Base-by-base conservation (phyloP, 768 basidiomycete genomes). In the Suillus hirtellus region DNA sequence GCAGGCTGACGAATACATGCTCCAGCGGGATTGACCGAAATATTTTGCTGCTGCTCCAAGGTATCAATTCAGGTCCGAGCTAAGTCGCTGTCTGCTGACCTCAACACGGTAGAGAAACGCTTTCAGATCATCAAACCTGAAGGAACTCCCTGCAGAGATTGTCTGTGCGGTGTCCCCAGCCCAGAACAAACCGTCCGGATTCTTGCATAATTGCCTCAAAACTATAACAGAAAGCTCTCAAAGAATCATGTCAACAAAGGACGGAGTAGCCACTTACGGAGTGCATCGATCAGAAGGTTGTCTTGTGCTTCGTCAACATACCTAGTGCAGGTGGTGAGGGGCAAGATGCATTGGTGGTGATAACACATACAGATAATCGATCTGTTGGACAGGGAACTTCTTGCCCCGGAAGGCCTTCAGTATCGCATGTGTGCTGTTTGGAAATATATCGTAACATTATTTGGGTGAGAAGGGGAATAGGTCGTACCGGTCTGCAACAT, bases 141-240 rank as follows among this genome's bases (percentile, higher is more conserved):
- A 92, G 0, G 88, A 82, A 65, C 87, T 89, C 90, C 90, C 90
- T 0, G 83, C 81, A 0, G 88, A 86, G 47, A 92, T 92, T 0
- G 90, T 89, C 66, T 92, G 90, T 0, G 90, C 89, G 0, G 90
- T 91, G 69, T 92, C 90, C 0, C 91, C 90, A 1, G 89, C 90
- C 88, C 89, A 91, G 65, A 92, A 88, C 21, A 90, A 73, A 0
- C 90, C 89, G 59, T 89, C 76, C 0, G 84, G 81, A 67, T 90
- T 90, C 12, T 72, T 72, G 64, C 88, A 90, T n/a, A 92, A 69
- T 0, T 78, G 77, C 37, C 89, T 77, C 46, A 92, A 71, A 4
- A 92, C 90, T 91, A 19, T 10, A 58, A 19, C 5, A 58, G 38
- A 40, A 42, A 42, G 38, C 1, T 43, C 9, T 10, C 37, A 21